phyloP scores from a whole-genome alignment of 78 protist species.

The Isochrysis galbana region DNA sequence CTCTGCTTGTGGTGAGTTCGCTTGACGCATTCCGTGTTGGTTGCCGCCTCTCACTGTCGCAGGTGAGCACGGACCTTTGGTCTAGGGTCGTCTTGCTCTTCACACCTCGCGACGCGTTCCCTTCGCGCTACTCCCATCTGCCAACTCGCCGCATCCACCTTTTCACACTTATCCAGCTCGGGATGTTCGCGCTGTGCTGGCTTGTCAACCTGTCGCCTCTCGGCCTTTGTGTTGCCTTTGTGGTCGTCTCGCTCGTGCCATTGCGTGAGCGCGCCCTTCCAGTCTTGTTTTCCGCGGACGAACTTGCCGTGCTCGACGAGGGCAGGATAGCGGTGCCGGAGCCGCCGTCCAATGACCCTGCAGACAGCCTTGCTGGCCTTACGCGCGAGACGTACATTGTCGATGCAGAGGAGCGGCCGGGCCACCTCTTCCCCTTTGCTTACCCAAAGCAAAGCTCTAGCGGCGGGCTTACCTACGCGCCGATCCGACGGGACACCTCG shows the following conservation, averaged over 20 bases:
- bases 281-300: neutral
- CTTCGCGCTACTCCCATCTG: neutral
- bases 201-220: neutral
- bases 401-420: too few species aligned
- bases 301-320: neutral
- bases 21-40: neutral
- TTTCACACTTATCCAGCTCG: neutral
- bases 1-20: neutral
- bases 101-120: neutral
- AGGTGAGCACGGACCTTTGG: neutral
- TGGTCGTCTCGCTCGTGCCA: neutral
- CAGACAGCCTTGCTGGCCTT: too few species aligned
- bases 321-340: too few species aligned
- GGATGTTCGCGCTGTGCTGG: neutral
- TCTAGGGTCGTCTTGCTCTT: neutral
- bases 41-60: too few species aligned
- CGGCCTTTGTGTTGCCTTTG: slow-evolving; percentile 1
- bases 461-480: too few species aligned
- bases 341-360: too few species aligned
- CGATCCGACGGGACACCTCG: too few species aligned
- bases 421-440: too few species aligned
- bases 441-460: too few species aligned
- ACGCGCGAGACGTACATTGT: too few species aligned
- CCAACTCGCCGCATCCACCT: neutral
- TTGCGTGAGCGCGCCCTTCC: neutral